These are phyloP conservation scores for Candida caryicola DNA, from an alignment of 805 yeast genomes.

Conservation along the genomic window DNA sequence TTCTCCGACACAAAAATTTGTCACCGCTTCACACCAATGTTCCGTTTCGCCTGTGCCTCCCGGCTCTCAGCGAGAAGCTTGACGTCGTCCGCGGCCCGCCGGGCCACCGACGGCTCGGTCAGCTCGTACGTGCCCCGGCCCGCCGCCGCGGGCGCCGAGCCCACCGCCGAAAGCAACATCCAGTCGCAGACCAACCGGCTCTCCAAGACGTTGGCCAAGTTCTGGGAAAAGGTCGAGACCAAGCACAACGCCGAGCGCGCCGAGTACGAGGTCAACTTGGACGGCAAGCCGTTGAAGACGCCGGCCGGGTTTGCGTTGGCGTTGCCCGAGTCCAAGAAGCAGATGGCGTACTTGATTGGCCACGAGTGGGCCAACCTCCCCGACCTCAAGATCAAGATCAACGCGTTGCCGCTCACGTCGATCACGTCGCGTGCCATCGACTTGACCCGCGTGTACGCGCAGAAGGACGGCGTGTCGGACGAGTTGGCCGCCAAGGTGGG, in stretches of 20 bases:
- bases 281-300: constrained; percentile 74
- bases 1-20: background rate
- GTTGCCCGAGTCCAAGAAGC: constrained; percentile 56
- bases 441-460: constrained; percentile 40
- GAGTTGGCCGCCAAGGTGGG: constrained; percentile 63
- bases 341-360: constrained; percentile 70
- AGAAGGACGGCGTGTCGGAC: constrained; percentile 34
- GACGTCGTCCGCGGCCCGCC: background rate
- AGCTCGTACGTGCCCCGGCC: constrained; percentile 3
- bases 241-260: constrained; percentile 23
- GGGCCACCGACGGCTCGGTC: constrained; percentile 4
- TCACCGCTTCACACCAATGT: background rate
- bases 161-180: constrained; percentile 33
- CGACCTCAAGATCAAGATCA: constrained; percentile 63
- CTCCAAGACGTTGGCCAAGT: constrained; percentile 64
- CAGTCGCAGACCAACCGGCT: constrained; percentile 65
- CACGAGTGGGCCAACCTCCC: constrained; percentile 87
- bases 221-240: constrained; percentile 77
- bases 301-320: constrained; percentile 73
- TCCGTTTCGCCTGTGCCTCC: no score
- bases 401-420: constrained; percentile 83
- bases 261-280: constrained; percentile 59
- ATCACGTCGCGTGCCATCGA: constrained; percentile 86
- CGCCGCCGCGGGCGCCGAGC: constrained; percentile 1
- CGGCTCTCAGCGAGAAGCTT: no score